Percentiles rank a stretch among this genome's conserved stretches.
phyloP scores from a whole-genome alignment of 2,329 filamentous ascomycete genomes.

The Thielaviopsis populi region DNA sequence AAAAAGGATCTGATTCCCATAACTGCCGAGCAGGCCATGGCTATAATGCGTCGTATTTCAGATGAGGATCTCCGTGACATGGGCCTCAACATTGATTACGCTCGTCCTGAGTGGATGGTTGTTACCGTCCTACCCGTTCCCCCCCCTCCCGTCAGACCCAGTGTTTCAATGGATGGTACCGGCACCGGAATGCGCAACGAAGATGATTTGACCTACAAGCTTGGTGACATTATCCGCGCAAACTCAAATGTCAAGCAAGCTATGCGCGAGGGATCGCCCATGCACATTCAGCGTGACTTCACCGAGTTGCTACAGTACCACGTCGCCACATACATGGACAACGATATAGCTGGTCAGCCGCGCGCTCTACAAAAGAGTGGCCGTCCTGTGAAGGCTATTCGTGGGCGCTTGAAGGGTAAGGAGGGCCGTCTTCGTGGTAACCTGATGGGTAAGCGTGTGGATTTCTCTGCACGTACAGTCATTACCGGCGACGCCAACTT shows the following conservation, averaged over 20 bases:
- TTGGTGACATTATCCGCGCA: slow-evolving; percentile 94
- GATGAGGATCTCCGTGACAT: slow-evolving; percentile 72
- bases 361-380: slow-evolving; percentile 95
- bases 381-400: slow-evolving; percentile 89
- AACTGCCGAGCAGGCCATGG: slow-evolving; percentile 69
- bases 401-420: slow-evolving; percentile 95
- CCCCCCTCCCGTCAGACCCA: slow-evolving; percentile 86
- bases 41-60: slow-evolving; percentile 73
- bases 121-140: slow-evolving; percentile 89
- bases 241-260: slow-evolving; percentile 90
- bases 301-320: slow-evolving; percentile 90
- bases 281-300: slow-evolving; percentile 83
- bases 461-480: slow-evolving; percentile 98
- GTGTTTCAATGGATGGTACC: slow-evolving; percentile 92
- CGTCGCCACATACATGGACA: slow-evolving; percentile 99
- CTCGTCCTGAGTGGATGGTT: slow-evolving; percentile 96
- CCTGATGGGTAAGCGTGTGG: slow-evolving; percentile 98
- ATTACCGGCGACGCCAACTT: slow-evolving; percentile 97
- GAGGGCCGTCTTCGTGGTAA: slow-evolving; percentile 96
- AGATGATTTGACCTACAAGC: slow-evolving; percentile 98
- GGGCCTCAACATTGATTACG: slow-evolving; percentile 87
- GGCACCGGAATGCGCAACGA: slow-evolving; percentile 86
- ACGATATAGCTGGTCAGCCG: slow-evolving; percentile 90
- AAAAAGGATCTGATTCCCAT: slow-evolving; percentile 68
- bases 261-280: slow-evolving; percentile 77